Evolutionary conservation across 148 eudicot genomes (phyloP), one percentile per base, ranked within the genome.

Genomic region (Arbutus unedo): DNA sequence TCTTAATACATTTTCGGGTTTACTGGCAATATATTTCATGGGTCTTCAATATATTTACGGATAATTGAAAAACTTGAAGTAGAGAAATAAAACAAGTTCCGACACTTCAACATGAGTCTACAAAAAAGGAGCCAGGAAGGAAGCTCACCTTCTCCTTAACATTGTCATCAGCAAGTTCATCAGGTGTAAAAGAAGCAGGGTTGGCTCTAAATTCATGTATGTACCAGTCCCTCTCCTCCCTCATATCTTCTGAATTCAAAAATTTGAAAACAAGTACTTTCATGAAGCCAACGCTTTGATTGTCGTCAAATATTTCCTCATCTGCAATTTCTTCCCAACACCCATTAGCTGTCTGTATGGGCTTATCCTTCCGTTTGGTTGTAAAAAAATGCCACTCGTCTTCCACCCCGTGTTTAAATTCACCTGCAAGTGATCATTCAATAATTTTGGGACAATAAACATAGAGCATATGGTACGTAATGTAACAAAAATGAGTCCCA

Each of bases 161-260:
- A 21, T 45, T 71, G 75, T 71, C 75, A 19, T 71, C 75, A 67
- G 5, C 38, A 70, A 70, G 75, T 18, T 71, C 75, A 71, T 43
- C 21, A 72, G 49, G 21, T 71, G 75, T 19, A 44, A 71, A 71
- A 71, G 4, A 14, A 41, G 18, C 49, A 2, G 13, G 49, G 75
- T 44, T 44, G 10, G 19, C 75, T 5, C 75, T 71, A 44, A 43
- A 71, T 71, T 71, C 75, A 5, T 71, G 49, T 44, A 71, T 71
- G 75, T 14, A 43, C 75, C 75, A 71, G 4, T 71, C 23, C 18
- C 19, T 43, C 50, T 41, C 44, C 74, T 15, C 43, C 49, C 7
- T 23, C 16, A 7, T 5, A 18, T 71, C 21, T 14, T 16, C 8
- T 4, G 23, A 49, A 18, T 43, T 43, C 1, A 10, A 45, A 41